A percentile compares a stretch with the other conserved stretches of the same genome.
Evolutionary conservation across 805 yeast genomes (phyloP).

Genomic region (Candida yuanshanica): DNA sequence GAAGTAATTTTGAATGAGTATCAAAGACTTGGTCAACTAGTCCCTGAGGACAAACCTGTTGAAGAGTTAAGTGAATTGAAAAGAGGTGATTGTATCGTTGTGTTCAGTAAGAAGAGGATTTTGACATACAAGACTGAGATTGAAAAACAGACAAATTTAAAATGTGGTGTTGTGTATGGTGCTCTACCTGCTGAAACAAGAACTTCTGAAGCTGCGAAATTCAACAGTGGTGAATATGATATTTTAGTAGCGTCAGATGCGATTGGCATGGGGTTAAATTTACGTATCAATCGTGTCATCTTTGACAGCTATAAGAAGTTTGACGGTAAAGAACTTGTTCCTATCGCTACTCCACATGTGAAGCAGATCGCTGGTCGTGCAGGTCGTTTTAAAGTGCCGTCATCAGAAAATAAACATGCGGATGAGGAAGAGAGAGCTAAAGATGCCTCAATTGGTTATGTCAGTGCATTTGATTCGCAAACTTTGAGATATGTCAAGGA

Average conservation of each 20-base stretch:
- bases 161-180: slow-evolving; percentile 90
- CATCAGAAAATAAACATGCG: slow-evolving; percentile 7
- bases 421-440: slow-evolving; percentile 7
- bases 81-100: slow-evolving; percentile 85
- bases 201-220: slow-evolving; percentile 71
- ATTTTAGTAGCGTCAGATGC: slow-evolving; percentile 95
- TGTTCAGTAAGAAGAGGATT: slow-evolving; percentile 73
- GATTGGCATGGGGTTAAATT: slow-evolving; percentile 93
- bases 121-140: slow-evolving; percentile 63
- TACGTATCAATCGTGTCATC: slow-evolving; percentile 74
- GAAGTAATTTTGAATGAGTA: slow-evolving; percentile 64
- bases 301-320: slow-evolving; percentile 66
- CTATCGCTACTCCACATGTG: slow-evolving; percentile 56
- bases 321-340: slow-evolving; percentile 49
- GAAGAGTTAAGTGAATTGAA: slow-evolving; percentile 34
- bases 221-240: slow-evolving; percentile 76
- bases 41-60: slow-evolving; percentile 41
- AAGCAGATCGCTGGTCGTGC: slow-evolving; percentile 98
- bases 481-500: slow-evolving; percentile 41
- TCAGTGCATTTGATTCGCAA: slow-evolving; percentile 43
- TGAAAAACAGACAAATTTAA: slow-evolving; percentile 53
- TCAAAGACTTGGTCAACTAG: slow-evolving; percentile 67
- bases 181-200: slow-evolving; percentile 95
- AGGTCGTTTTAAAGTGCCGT: slow-evolving; percentile 59
- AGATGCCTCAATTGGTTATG: slow-evolving; percentile 37